Evolutionary conservation across 179 eudicot genomes (phyloP).

Genomic region (Sideroxylon spinosum): DNA sequence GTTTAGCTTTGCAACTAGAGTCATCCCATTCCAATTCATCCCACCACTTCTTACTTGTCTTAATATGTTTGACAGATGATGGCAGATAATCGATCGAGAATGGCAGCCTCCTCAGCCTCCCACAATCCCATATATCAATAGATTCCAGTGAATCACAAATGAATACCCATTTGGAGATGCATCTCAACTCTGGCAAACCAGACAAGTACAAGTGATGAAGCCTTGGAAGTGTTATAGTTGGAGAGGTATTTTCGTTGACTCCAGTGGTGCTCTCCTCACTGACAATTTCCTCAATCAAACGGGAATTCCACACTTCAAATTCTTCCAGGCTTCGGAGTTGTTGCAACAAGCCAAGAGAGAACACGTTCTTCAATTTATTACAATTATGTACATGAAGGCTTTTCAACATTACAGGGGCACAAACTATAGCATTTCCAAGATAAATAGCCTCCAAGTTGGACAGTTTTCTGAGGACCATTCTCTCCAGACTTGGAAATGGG

Average conservation of each 20-base stretch:
- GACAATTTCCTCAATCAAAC: conserved; percentile 18
- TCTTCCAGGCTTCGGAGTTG: conserved; percentile 22
- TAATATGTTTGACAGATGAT: conserved; percentile 12
- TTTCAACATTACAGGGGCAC: conserved; percentile 13
- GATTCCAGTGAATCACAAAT: conserved; percentile 20
- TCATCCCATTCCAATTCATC: conserved; percentile 26
- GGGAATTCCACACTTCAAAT: conserved; percentile 19
- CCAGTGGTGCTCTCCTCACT: conserved; percentile 7
- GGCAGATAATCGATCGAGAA: conserved; percentile 22
- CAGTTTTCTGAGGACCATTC: conserved; percentile 21
- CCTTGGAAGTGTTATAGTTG: conserved; percentile 19
- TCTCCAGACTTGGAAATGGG: conserved; percentile 18
- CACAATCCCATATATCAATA: conserved; percentile 16
- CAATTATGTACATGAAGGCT: conserved; percentile 13
- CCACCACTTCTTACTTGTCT: conserved; percentile 22
- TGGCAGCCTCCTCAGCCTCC: conserved; percentile 20
- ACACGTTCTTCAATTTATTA: conserved; percentile 19
- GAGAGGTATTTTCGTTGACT: not conserved
- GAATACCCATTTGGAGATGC: conserved; percentile 16
- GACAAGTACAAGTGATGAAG: conserved; percentile 18
- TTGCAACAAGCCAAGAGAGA: conserved; percentile 16
- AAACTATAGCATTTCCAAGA: not conserved
- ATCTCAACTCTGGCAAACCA: conserved; percentile 20
- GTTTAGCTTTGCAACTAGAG: conserved; percentile 8
- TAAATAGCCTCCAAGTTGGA: conserved; percentile 13